Percentiles rank a stretch among this genome's conserved stretches.
phyloP scores from a whole-genome alignment of 257 asterid genomes.

The Capsicum rhomboideum region DNA sequence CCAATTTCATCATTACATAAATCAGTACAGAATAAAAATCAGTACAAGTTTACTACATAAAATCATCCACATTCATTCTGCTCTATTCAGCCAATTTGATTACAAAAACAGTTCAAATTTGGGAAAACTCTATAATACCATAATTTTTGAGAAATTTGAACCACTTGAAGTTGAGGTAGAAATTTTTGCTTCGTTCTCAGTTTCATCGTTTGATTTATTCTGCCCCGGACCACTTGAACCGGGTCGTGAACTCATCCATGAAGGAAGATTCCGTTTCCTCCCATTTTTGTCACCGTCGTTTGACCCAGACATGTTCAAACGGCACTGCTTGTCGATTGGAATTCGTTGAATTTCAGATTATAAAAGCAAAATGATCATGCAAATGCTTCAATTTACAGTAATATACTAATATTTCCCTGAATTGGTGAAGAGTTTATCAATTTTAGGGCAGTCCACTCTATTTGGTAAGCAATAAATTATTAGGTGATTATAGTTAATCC shows the following conservation, averaged over 20 bases:
- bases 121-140: constrained; percentile 30
- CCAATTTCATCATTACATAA: too few species aligned
- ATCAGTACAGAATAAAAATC: background rate
- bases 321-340: constrained; percentile 2
- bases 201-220: background rate
- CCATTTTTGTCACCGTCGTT: constrained; percentile 2
- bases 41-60: background rate
- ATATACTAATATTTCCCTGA: background rate
- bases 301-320: constrained; percentile 20
- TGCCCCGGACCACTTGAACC: constrained; percentile 15
- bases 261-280: constrained; percentile 72
- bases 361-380: background rate
- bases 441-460: background rate
- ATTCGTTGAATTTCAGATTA: background rate
- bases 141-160: constrained; percentile 44
- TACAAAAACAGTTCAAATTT: background rate
- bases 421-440: too few species aligned
- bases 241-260: constrained; percentile 77
- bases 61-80: background rate
- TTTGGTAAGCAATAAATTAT: too few species aligned
- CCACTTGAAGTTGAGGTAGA: constrained; percentile 19
- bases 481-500: too few species aligned
- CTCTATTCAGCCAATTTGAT: background rate
- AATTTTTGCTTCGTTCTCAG: constrained; percentile 8
- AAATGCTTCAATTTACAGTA: background rate